A percentile compares a stretch with the other conserved stretches of the same genome.
Evolutionary conservation across 164 flowering plant species (phyloP).

Genomic region (Aristolochia fimbriata): DNA sequence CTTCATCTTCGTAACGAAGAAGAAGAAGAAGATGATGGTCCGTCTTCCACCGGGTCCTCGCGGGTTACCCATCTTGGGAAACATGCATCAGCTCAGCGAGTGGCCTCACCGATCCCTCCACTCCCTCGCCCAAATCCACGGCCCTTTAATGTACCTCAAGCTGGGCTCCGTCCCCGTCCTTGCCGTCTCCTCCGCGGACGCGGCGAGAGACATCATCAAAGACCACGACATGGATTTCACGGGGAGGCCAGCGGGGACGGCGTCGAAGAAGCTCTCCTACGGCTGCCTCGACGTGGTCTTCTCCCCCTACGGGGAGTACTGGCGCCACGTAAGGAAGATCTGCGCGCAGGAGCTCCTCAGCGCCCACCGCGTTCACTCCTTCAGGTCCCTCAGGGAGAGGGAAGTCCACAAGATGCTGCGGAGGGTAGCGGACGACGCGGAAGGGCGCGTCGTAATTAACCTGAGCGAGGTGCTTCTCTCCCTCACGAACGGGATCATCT

Average conservation of each 20-base stretch:
- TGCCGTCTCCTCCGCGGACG: constrained; percentile 9
- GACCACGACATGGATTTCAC: constrained; percentile 2
- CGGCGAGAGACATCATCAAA: constrained; percentile 7
- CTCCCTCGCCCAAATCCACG: constrained; percentile 8
- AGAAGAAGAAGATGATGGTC: background rate
- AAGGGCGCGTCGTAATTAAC: constrained; percentile 10
- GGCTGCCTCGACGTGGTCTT: constrained; percentile 10
- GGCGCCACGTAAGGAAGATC: constrained; percentile 7
- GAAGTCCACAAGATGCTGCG: background rate
- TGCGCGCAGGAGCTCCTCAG: constrained; percentile 7
- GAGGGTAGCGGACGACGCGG: background rate
- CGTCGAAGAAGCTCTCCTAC: constrained; percentile 3
- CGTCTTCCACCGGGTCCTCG: constrained; percentile 8
- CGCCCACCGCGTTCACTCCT: constrained; percentile 6
- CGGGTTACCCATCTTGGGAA: constrained; percentile 11
- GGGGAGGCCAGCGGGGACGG: constrained; percentile 1
- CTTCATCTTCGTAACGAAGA: background rate
- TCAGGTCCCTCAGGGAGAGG: constrained; percentile 4
- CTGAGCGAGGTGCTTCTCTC: constrained; percentile 16
- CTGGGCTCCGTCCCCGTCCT: constrained; percentile 4
- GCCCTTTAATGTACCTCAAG: constrained; percentile 8
- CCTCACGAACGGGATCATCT: constrained; percentile 14
- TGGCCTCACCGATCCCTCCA: constrained; percentile 14
- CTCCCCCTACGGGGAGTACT: constrained; percentile 9
- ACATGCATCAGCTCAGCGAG: constrained; percentile 17